Base-by-base conservation (phyloP, 2,329 filamentous ascomycete genomes). In the Madurella fahalii region DNA sequence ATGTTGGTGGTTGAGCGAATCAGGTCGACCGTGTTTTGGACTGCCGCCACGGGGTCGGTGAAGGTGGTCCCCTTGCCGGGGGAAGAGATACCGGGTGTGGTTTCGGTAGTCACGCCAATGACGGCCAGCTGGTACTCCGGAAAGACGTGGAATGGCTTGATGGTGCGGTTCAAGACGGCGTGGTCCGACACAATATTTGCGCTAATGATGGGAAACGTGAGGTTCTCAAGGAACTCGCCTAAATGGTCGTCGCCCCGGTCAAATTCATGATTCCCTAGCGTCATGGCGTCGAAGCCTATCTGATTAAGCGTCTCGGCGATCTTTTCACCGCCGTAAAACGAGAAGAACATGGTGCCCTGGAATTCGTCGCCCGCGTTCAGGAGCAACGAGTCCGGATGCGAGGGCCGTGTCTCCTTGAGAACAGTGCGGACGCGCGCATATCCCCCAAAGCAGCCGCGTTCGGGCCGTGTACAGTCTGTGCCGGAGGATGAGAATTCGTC, bases 331-430 rank as follows among this genome's bases (percentile, higher is more conserved):
- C 79, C 79, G 63, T 87, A 87, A 67, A 79, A 86, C 4, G 77
- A 78, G 70, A 85, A 87, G 72, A 85, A 87, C 8, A 86, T 73
- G 0, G 84, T 87, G 51, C 84, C 84, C 62, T 86, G 81, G 65
- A 87, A 87, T 65, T 87, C 84, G 61, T 87, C 84, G n/a, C 84
- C 84, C 2, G 79, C 81, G 53, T 87, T 85, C 44, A 87, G 71
- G 71, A 82, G 80, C 15, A 87, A 72, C 52, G 80, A 82, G 64
- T 85, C 80, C n/a, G 80, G 76, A 63, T 84, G 74, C 31, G 74
- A 73, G 5, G 79, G 75, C 31, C 82, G 77, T 25, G 81, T 76
- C 62, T 78, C 74, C 50, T 84, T 76, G 39, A 86, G 71, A 5
- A 81, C 76, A 17, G 77, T 75, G 72, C 85, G 85, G 66, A 87